phyloP scores from a whole-genome alignment of 2,329 filamentous ascomycete species.

The Paecilomyces fulvus region DNA sequence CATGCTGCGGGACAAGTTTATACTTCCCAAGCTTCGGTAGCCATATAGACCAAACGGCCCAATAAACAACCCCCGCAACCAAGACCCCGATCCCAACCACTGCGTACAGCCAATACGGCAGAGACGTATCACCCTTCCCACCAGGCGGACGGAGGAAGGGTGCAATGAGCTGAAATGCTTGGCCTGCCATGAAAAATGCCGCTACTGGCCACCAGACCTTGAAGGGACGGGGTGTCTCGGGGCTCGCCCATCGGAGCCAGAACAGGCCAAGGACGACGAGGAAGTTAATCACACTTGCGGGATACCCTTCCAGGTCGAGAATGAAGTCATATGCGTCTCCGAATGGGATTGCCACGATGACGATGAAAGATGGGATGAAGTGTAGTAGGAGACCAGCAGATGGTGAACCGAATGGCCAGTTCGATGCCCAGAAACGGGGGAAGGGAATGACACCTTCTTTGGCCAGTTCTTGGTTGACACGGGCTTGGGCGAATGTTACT shows the following conservation, averaged over 20 bases:
- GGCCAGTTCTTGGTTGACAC: slow-evolving; percentile 57
- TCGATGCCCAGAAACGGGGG: slow-evolving; percentile 55
- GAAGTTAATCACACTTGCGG: slow-evolving; percentile 21
- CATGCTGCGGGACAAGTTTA: slow-evolving; percentile 9
- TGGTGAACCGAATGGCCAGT: slow-evolving; percentile 55
- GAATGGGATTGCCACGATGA: slow-evolving; percentile 59
- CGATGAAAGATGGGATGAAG: slow-evolving; percentile 56
- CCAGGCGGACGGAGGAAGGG: slow-evolving; percentile 44
- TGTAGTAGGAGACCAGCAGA: slow-evolving; percentile 55
- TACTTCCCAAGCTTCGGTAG: slow-evolving; percentile 11
- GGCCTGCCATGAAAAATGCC: slow-evolving; percentile 51
- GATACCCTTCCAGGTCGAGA: slow-evolving; percentile 25
- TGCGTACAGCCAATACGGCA: slow-evolving; percentile 43
- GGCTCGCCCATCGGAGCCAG: slow-evolving; percentile 1
- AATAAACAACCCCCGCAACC: slow-evolving; percentile 39
- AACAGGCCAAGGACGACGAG: slow-evolving; percentile 21
- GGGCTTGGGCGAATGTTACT: slow-evolving; percentile 61
- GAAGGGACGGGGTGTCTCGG: slow-evolving; percentile 39
- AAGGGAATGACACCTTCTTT: slow-evolving; percentile 59
- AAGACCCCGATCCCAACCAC: slow-evolving; percentile 41
- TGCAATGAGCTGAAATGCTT: slow-evolving; percentile 53
- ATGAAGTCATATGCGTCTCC: slow-evolving; percentile 29
- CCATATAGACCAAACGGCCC: slow-evolving; percentile 29
- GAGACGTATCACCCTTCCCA: slow-evolving; percentile 38
- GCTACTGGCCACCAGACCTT: slow-evolving; percentile 24